These are phyloP conservation scores for Bromus sterilis DNA, from an alignment of 176 grass and related monocot species.

Conservation along the genomic window DNA sequence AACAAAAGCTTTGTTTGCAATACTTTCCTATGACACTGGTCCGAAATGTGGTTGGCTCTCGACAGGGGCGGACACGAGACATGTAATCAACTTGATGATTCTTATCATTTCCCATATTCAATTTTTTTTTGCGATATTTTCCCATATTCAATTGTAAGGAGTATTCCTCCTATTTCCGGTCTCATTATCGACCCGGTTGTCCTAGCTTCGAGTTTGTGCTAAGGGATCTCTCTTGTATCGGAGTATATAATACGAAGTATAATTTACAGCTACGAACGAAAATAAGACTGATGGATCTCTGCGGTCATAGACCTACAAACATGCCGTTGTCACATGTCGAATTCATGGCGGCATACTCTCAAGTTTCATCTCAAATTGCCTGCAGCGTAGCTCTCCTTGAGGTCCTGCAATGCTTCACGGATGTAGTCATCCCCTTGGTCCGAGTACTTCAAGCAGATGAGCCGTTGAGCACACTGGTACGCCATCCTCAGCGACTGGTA, in stretches of 20 bases:
- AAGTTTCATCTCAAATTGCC: constrained; percentile 36
- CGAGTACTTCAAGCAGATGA: constrained; percentile 87
- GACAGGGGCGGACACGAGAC: too few relatives aligned
- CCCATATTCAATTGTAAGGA: neutral
- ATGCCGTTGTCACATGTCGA: neutral
- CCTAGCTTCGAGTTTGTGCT: neutral
- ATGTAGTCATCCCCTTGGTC: constrained; percentile 81
- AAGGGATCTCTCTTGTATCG: neutral
- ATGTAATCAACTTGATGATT: too few relatives aligned
- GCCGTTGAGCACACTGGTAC: constrained; percentile 59
- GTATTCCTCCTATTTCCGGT: neutral
- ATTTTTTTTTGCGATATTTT: too few relatives aligned
- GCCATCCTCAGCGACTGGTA: constrained; percentile 56
- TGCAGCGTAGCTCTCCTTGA: constrained; percentile 54
- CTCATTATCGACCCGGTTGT: neutral
- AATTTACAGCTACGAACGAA: neutral
- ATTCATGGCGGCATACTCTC: neutral
- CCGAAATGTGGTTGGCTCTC: too few relatives aligned
- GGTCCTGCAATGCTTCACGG: constrained; percentile 51
- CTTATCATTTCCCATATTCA: too few relatives aligned
- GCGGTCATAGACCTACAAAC: neutral
- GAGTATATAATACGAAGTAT: neutral
- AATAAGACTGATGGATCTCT: neutral
- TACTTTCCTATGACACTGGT: too few relatives aligned
- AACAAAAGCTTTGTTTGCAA: too few relatives aligned